Evolutionary conservation across 148 eudicot genomes (phyloP).

Genomic region (Vaccinium corymbosum): DNA sequence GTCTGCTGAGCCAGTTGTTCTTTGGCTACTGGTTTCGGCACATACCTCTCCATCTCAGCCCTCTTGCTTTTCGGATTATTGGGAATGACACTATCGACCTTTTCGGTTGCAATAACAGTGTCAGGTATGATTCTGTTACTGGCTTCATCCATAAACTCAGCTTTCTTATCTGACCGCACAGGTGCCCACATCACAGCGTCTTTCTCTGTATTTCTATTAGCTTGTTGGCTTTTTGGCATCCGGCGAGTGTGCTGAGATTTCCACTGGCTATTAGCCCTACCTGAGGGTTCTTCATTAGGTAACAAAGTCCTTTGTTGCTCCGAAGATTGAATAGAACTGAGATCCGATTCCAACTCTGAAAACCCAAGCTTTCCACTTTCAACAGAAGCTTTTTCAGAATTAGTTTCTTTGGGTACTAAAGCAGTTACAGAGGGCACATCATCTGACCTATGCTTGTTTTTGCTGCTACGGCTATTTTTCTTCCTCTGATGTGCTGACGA

Average conservation of each 20-base stretch:
- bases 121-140: constrained; percentile 31
- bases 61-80: constrained; percentile 66
- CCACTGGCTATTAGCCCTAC: constrained; percentile 44
- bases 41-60: constrained; percentile 97
- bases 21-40: constrained; percentile 88
- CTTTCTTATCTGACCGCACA: constrained; percentile 56
- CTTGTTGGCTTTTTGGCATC: constrained; percentile 54
- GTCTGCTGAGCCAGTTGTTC: constrained; percentile 73
- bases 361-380: constrained; percentile 28
- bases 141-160: constrained; percentile 39
- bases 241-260: constrained; percentile 65
- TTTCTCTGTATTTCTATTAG: constrained; percentile 48
- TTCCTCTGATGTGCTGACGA: constrained; percentile 47
- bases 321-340: constrained; percentile 31
- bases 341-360: constrained; percentile 30
- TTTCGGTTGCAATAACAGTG: constrained; percentile 27
- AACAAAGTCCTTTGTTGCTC: constrained; percentile 41
- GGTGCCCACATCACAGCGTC: constrained; percentile 90
- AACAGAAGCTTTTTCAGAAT: constrained; percentile 28
- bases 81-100: constrained; percentile 35
- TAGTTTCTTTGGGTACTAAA: constrained; percentile 32
- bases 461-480: constrained; percentile 46
- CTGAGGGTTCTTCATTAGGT: constrained; percentile 42
- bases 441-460: constrained; percentile 62
- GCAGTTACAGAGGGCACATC: constrained; percentile 28